These are phyloP conservation scores for Solanum okadae DNA, from an alignment of 257 asterid species.

Conservation along the genomic window DNA sequence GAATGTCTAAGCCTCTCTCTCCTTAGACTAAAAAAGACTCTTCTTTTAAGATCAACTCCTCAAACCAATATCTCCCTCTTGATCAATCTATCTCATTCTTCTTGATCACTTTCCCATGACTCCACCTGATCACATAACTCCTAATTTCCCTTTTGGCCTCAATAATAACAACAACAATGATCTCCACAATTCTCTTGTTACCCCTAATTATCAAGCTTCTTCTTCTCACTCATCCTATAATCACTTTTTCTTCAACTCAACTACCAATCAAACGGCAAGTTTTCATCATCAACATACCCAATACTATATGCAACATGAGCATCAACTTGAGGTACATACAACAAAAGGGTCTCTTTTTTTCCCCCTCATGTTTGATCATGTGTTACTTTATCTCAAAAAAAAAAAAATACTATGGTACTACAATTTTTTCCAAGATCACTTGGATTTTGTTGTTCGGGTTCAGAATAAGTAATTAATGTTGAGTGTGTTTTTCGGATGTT, in stretches of 20 bases:
- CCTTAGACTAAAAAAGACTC: background rate
- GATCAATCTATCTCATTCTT: background rate
- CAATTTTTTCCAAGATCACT: background rate
- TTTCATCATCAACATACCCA: background rate
- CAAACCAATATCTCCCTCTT: background rate
- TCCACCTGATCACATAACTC: conserved; percentile 24
- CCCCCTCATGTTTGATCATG: background rate
- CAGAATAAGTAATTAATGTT: background rate
- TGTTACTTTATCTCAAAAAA: background rate
- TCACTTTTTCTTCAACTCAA: conserved; percentile 15
- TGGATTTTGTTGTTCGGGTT: background rate
- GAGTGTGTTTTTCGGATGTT: background rate
- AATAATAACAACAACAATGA: background rate
- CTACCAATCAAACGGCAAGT: conserved; percentile 26
- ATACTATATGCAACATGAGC: conserved; percentile 1
- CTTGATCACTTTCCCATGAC: background rate
- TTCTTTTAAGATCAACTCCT: background rate
- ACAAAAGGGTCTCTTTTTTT: background rate
- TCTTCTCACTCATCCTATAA: conserved; percentile 7
- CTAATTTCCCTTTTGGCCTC: conserved; percentile 22
- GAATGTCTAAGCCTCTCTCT: conserved; percentile 19
- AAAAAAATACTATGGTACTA: background rate
- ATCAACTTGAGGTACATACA: conserved; percentile 29
- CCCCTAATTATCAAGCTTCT: conserved; percentile 13
- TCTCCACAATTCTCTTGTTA: background rate